Percentiles rank a stretch among this genome's conserved stretches.
These are phyloP conservation scores for Lactarius psammicola DNA, from an alignment of 768 basidiomycete genomes.

Conservation along the genomic window DNA sequence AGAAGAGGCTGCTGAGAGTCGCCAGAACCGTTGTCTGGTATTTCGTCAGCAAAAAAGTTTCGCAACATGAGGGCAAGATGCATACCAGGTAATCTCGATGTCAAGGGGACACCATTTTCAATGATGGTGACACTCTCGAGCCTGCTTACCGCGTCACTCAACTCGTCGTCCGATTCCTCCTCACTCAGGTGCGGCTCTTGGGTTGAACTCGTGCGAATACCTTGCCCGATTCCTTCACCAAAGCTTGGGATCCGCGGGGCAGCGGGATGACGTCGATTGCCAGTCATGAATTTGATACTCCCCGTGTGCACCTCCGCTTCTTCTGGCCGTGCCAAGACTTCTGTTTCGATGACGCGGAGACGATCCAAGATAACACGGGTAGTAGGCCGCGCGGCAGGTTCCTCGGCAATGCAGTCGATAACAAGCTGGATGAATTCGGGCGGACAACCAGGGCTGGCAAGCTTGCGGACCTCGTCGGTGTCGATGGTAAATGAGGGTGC, in stretches of 20 bases:
- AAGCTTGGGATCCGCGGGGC: slow-evolving; percentile 87
- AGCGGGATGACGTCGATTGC: slow-evolving; percentile 53
- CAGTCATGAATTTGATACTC: slow-evolving; percentile 79
- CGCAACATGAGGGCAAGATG: slow-evolving; percentile 4
- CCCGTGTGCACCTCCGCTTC: slow-evolving; percentile 79
- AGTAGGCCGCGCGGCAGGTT: slow-evolving; percentile 68
- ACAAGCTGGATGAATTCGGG: slow-evolving; percentile 72
- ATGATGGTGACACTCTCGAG: slow-evolving; percentile 52
- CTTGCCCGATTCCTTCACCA: slow-evolving; percentile 65
- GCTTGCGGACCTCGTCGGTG: slow-evolving; percentile 60
- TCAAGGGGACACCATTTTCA: slow-evolving; percentile 35
- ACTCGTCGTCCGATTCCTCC: slow-evolving; percentile 67
- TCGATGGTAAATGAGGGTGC: slow-evolving; percentile 83
- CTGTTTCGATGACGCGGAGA: slow-evolving; percentile 77
- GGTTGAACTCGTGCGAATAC: slow-evolving; percentile 43
- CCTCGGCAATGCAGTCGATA: slow-evolving; percentile 67
- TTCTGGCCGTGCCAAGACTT: slow-evolving; percentile 65
- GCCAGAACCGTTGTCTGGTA: slow-evolving; percentile 6
- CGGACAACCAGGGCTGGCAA: slow-evolving; percentile 76
- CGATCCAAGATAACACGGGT: slow-evolving; percentile 78
- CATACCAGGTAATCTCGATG: slow-evolving; percentile 14
- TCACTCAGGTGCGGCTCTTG: slow-evolving; percentile 39
- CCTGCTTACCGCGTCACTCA: slow-evolving; percentile 56
- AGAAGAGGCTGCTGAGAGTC: slow-evolving; percentile 49
- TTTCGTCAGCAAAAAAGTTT: neutral